Evolutionary conservation across 768 basidiomycete genomes (phyloP), one percentile per base, ranked within the genome.

Genomic region (Pleurotus tuoliensis): DNA sequence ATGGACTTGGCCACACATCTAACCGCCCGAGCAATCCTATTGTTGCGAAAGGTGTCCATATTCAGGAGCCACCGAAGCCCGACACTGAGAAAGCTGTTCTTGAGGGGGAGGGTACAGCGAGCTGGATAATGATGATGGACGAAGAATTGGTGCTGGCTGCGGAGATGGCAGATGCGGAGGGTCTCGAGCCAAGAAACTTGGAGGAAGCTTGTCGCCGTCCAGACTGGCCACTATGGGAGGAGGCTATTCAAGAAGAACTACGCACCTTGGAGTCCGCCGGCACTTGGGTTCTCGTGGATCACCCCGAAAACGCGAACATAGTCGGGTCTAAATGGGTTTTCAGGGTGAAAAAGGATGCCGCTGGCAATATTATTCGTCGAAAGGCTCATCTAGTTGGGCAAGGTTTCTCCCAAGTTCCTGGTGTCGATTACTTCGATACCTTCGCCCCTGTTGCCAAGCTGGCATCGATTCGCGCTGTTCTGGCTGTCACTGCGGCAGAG

Each of bases 321-420:
- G 63, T 80, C 7, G 69, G 71, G 4, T 64, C 58, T 40, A 68
- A 69, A 9, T 78, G 74, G 74, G 76, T 80, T 5, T 78, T 71
- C 56, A 62, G 61, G 13, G 52, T 67, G n/a, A 82, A 82, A 62
- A 57, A 62, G 39, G 71, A 76, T 48, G 61, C 63, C 0, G 53
- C 59, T 2, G 75, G 75, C 18, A 47, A 62, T 0, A 63, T 77
- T 13, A 54, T 56, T 0, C 54, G 64, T 0, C 69, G 71, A 67
- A 78, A 80, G 60, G 75, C 71, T 1, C 61, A 69, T 1, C 64
- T 79, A 1, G 74, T 78, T 3, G 73, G 71, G 0, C 64, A 73
- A 54, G 72, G 78, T 0, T 75, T 72, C 65, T 55, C 66, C 0
- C 79, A 81, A 62, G 62, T 69, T 5, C 69, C 65, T 3, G 74